Evolutionary conservation across 345 rosid genomes (phyloP).

Genomic region (Citrus glauca): DNA sequence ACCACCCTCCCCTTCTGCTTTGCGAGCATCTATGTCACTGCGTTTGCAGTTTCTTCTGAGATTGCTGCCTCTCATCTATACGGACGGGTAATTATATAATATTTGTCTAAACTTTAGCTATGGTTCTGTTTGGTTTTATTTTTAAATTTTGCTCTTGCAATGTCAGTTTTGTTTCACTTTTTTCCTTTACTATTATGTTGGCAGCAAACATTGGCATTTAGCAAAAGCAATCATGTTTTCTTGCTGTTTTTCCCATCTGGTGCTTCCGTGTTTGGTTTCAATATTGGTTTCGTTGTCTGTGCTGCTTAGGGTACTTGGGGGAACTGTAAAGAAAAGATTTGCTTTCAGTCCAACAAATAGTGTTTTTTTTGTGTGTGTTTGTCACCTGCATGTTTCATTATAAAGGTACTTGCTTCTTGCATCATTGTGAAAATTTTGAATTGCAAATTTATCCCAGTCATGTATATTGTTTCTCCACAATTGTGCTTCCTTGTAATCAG

Average conservation of each 20-base stretch:
- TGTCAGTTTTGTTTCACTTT: neutral
- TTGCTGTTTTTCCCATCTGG: no score
- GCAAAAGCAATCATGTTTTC: neutral
- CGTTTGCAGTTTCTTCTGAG: conserved; percentile 85
- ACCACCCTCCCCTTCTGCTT: conserved; percentile 70
- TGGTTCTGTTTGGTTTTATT: neutral
- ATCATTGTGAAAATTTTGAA: neutral
- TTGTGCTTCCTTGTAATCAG: neutral
- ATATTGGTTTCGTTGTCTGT: neutral
- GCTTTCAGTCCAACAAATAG: neutral
- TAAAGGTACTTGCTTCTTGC: neutral
- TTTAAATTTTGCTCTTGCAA: neutral
- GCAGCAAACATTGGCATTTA: neutral
- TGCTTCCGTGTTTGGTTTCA: neutral
- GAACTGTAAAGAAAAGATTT: neutral
- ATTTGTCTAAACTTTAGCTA: neutral
- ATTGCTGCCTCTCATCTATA: conserved; percentile 75
- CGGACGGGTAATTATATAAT: conserved; percentile 41
- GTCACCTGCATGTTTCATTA: neutral
- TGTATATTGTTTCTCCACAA: neutral
- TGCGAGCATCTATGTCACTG: conserved; percentile 84
- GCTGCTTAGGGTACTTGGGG: neutral
- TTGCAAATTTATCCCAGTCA: neutral
- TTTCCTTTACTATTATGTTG: neutral
- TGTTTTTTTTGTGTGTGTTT: no score